Conservation (phyloP, 495 filamentous ascomycete species). For the Penicillium pancosmium region DNA sequence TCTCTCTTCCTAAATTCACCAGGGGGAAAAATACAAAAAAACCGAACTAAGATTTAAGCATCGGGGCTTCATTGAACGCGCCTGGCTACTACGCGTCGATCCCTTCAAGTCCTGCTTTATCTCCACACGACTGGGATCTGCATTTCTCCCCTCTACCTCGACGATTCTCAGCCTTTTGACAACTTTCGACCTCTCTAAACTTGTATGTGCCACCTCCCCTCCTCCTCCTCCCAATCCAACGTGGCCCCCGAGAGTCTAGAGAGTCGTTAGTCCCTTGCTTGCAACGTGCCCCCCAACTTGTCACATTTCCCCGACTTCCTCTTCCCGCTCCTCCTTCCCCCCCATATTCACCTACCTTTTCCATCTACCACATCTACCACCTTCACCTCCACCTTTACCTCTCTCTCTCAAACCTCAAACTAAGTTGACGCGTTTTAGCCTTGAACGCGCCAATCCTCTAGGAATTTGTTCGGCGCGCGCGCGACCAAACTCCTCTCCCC, state of each 20-base stretch:
- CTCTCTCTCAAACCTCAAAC: conserved; percentile 15
- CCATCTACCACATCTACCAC: background rate
- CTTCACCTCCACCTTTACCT: background rate
- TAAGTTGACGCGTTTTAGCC: conserved; percentile 17
- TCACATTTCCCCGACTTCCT: conserved; percentile 31
- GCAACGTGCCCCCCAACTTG: conserved; percentile 23
- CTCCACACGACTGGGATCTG: conserved; percentile 17
- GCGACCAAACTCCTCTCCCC: conserved; percentile 1
- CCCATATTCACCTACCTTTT: too few species aligned
- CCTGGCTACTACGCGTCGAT: conserved; percentile 33
- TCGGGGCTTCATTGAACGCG: conserved; percentile 39
- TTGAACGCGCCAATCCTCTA: conserved; percentile 3
- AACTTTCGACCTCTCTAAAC: background rate
- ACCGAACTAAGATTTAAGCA: conserved; percentile 54
- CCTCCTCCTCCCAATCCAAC: conserved; percentile 12
- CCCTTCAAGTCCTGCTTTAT: conserved; percentile 21
- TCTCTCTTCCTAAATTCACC: conserved; percentile 20
- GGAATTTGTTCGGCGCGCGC: background rate
- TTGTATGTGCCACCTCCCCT: conserved; percentile 4
- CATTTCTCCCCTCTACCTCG: conserved; percentile 6
- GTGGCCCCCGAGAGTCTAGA: conserved; percentile 16
- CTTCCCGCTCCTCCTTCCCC: conserved; percentile 18
- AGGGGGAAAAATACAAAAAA: conserved; percentile 19
- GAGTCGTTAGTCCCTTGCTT: conserved; percentile 39
- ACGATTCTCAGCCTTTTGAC: background rate